Conservation (phyloP, 1,284 basidiomycete species). For the Apiotrichum veenhuisii region DNA sequence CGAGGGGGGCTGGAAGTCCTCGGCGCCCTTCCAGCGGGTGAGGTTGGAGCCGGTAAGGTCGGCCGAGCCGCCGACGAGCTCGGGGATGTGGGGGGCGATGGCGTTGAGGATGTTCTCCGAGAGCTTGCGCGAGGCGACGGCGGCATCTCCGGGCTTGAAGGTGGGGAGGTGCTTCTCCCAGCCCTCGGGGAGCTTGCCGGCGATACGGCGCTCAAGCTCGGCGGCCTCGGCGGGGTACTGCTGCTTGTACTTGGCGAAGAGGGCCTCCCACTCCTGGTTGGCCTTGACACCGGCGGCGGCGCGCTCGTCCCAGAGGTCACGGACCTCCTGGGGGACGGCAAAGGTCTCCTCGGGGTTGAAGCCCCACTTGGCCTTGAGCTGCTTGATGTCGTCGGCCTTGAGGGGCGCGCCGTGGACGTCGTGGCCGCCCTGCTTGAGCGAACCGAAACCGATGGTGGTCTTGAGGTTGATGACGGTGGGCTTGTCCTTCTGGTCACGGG, state of each 20-base stretch:
- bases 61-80: conserved; percentile 83
- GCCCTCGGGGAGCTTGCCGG: conserved; percentile 73
- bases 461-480: conserved; percentile 80
- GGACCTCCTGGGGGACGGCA: conserved; percentile 71
- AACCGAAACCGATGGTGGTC: conserved; percentile 92
- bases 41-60: conserved; percentile 91
- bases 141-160: conserved; percentile 69
- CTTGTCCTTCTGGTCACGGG: conserved; percentile 70
- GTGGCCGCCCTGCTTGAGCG: conserved; percentile 85
- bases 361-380: conserved; percentile 79
- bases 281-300: conserved; percentile 68
- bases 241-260: conserved; percentile 67
- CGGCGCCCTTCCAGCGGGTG: conserved; percentile 71
- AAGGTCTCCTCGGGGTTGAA: conserved; percentile 78
- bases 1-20: conserved; percentile 86
- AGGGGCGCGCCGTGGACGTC: conserved; percentile 89
- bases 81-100: conserved; percentile 71
- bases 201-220: conserved; percentile 78
- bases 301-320: conserved; percentile 64
- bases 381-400: conserved; percentile 83
- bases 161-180: conserved; percentile 85
- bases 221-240: conserved; percentile 80
- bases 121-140: conserved; percentile 86
- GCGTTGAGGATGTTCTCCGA: conserved; percentile 84
- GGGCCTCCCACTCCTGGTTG: conserved; percentile 71